Conservation (phyloP, 441 rosid genomes). For the Erodium trifolium region DNA sequence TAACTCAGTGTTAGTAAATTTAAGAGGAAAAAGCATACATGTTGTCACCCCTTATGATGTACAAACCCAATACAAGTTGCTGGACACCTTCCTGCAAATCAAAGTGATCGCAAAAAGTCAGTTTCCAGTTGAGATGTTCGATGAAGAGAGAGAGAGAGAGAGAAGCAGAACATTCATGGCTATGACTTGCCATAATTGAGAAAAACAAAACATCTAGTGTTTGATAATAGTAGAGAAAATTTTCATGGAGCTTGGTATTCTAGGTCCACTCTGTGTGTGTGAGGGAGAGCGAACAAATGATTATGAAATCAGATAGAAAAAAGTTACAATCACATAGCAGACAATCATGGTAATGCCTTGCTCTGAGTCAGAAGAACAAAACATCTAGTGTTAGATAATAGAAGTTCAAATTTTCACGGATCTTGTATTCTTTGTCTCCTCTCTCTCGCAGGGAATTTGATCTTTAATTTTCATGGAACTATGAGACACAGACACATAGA, state of each 20-base stretch:
- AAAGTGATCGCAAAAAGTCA: not conserved
- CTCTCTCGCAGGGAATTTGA: not conserved
- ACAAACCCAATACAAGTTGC: constrained; percentile 82
- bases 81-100: constrained; percentile 81
- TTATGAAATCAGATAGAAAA: not conserved
- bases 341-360: not conserved
- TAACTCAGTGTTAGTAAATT: not conserved
- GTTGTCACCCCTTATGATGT: constrained; percentile 94
- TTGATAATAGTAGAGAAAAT: too few species aligned
- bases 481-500: not conserved
- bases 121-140: not conserved
- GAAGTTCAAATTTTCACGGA: not conserved
- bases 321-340: not conserved
- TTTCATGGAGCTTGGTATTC: too few species aligned
- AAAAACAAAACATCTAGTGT: too few species aligned
- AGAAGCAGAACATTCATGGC: too few species aligned
- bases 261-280: too few species aligned
- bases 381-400: not conserved
- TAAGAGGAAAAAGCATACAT: constrained; percentile 35
- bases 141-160: not conserved
- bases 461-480: not conserved
- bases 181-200: too few species aligned
- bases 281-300: not conserved
- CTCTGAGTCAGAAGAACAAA: not conserved
- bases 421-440: not conserved